Conservation (phyloP, 163 green algal species). For the Scenedesmus sp. region DNA sequence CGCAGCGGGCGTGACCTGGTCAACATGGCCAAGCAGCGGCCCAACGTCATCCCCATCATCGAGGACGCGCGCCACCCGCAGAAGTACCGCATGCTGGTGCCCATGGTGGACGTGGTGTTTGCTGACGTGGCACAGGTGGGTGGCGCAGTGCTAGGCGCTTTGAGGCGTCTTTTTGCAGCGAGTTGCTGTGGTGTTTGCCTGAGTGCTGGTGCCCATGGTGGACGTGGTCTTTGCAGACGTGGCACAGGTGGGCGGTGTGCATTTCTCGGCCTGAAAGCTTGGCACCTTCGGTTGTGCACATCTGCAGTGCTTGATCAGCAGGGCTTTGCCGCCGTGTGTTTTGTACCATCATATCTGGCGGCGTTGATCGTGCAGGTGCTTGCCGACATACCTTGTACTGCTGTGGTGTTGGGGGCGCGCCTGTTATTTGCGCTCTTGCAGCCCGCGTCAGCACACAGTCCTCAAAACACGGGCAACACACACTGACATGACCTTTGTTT, state of each 20-base stretch:
- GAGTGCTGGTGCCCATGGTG: slow-evolving; percentile 99
- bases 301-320: no score
- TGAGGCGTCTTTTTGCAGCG: not conserved
- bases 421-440: not conserved
- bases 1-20: slow-evolving; percentile 95
- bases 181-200: slow-evolving; percentile 34
- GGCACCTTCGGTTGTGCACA: no score
- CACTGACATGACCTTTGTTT: not conserved
- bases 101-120: slow-evolving; percentile 99
- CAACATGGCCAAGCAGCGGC: slow-evolving; percentile 99
- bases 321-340: no score
- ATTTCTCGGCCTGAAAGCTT: no score
- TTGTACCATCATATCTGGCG: no score
- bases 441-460: not conserved
- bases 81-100: slow-evolving; percentile 99
- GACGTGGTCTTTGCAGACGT: slow-evolving; percentile 99
- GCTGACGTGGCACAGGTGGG: slow-evolving; percentile 96
- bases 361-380: not conserved
- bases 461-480: not conserved
- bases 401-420: not conserved
- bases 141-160: not conserved
- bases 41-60: slow-evolving; percentile 99
- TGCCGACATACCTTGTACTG: not conserved
- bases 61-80: slow-evolving; percentile 98
- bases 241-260: slow-evolving; percentile 77